Evolutionary conservation across 345 rosid genomes (phyloP).

Genomic region (Lepidium aucheri): DNA sequence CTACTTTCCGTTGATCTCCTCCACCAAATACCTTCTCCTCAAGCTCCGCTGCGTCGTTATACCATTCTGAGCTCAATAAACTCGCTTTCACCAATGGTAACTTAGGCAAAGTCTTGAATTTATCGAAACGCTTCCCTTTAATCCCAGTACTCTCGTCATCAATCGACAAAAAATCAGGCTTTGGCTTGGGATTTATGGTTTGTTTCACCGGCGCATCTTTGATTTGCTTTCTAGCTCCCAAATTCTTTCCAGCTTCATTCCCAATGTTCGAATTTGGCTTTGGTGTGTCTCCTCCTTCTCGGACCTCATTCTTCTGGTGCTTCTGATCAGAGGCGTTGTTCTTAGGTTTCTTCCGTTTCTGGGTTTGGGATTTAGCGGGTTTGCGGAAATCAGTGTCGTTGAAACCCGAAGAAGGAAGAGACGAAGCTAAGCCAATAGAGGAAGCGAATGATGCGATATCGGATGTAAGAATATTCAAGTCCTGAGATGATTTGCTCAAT

Average conservation of each 20-base stretch:
- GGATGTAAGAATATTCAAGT: conserved; percentile 40
- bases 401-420: conserved; percentile 52
- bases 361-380: conserved; percentile 22
- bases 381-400: conserved; percentile 68
- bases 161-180: conserved; percentile 50
- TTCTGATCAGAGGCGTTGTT: conserved; percentile 1
- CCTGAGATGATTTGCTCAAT: conserved; percentile 9
- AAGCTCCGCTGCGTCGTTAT: conserved; percentile 60
- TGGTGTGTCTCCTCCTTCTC: background rate
- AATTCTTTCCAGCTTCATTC: background rate
- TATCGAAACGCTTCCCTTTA: conserved; percentile 28
- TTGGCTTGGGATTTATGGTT: conserved; percentile 33
- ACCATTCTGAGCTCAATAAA: conserved; percentile 58
- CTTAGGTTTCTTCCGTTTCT: conserved; percentile 14
- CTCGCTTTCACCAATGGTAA: conserved; percentile 69
- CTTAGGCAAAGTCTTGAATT: conserved; percentile 54
- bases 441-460: conserved; percentile 80
- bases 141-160: conserved; percentile 25
- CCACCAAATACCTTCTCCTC: conserved; percentile 65
- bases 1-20: conserved; percentile 21
- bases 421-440: conserved; percentile 61
- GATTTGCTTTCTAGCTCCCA: background rate
- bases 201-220: background rate
- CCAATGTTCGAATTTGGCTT: conserved; percentile 8
- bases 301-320: background rate